Percentiles rank a stretch among this genome's conserved stretches.
These are phyloP conservation scores for Termitomyces heimii DNA, from an alignment of 768 basidiomycete species.

Conservation along the genomic window DNA sequence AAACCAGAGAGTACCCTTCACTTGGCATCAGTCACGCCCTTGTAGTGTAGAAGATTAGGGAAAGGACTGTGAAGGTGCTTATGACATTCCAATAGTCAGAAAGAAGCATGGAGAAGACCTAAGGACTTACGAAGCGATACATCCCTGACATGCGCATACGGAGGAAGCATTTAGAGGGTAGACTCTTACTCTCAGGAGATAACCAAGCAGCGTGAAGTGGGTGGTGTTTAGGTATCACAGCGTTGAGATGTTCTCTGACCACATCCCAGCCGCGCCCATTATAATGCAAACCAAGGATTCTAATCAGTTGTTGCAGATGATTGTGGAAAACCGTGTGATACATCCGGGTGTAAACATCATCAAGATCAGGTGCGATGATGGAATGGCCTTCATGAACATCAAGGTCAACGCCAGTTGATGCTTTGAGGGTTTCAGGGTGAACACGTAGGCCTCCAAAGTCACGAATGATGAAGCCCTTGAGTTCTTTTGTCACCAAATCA, in stretches of 20 bases:
- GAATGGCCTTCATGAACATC: conserved; percentile 43
- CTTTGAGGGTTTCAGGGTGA: conserved; percentile 42
- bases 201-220: conserved; percentile 46
- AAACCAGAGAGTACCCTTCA: neutral
- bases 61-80: conserved; percentile 52
- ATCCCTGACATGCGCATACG: conserved; percentile 52
- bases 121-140: conserved; percentile 44
- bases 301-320: conserved; percentile 53
- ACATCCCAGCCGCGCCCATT: conserved; percentile 48
- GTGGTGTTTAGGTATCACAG: conserved; percentile 40
- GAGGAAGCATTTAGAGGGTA: conserved; percentile 52
- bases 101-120: neutral
- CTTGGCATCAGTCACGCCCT: conserved; percentile 21
- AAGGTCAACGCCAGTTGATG: conserved; percentile 43
- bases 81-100: neutral
- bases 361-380: conserved; percentile 42
- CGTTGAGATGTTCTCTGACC: conserved; percentile 37
- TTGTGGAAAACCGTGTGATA: conserved; percentile 57
- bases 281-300: conserved; percentile 52
- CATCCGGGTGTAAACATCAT: conserved; percentile 52
- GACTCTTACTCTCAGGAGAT: conserved; percentile 36
- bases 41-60: conserved; percentile 49
- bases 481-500: conserved; percentile 38
- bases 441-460: conserved; percentile 55
- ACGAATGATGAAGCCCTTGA: conserved; percentile 50